These are phyloP conservation scores for Globisporangium polare DNA, from an alignment of 352 stramenopile species.

Conservation along the genomic window DNA sequence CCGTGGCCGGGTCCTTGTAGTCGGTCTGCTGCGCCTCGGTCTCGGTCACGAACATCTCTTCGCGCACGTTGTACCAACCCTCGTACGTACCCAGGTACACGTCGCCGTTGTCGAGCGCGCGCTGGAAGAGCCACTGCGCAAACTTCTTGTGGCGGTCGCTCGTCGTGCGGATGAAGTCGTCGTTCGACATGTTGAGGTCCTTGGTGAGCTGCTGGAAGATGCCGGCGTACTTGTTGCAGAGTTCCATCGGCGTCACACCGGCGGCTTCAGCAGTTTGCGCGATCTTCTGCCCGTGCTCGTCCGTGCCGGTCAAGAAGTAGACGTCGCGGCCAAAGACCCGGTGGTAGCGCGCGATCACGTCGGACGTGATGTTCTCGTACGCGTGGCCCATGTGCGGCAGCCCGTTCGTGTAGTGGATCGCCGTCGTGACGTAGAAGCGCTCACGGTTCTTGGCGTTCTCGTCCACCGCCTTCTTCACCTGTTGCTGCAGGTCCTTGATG, in stretches of 20 bases:
- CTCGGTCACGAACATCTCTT: conserved; percentile 99
- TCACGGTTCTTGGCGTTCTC: conserved; percentile 40
- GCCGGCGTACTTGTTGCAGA: conserved; percentile 94
- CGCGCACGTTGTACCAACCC: conserved; percentile 99
- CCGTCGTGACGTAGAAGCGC: conserved; percentile 97
- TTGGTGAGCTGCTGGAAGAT: conserved; percentile 86
- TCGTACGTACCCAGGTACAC: conserved; percentile 98
- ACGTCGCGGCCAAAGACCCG: conserved; percentile 83
- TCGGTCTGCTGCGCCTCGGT: conserved; percentile 93
- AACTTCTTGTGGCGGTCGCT: conserved; percentile 93
- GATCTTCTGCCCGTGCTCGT: conserved; percentile 99
- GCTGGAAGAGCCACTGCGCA: conserved; percentile 93
- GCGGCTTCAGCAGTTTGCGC: conserved; percentile 93
- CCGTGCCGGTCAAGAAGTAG: conserved; percentile 88
- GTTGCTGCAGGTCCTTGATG: conserved; percentile 35
- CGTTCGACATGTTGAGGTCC: conserved; percentile 86
- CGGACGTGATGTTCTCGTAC: conserved; percentile 96
- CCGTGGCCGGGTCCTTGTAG: conserved; percentile 94
- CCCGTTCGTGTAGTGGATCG: conserved; percentile 99
- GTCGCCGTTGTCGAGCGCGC: conserved; percentile 88
- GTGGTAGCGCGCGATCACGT: conserved; percentile 97
- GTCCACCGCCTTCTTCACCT: conserved; percentile 39
- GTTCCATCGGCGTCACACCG: conserved; percentile 90
- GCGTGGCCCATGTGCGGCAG: conserved; percentile 98
- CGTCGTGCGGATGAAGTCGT: conserved; percentile 96